Evolutionary conservation across 2,329 filamentous ascomycete genomes (phyloP).

Genomic region (Zasmidium cellare): DNA sequence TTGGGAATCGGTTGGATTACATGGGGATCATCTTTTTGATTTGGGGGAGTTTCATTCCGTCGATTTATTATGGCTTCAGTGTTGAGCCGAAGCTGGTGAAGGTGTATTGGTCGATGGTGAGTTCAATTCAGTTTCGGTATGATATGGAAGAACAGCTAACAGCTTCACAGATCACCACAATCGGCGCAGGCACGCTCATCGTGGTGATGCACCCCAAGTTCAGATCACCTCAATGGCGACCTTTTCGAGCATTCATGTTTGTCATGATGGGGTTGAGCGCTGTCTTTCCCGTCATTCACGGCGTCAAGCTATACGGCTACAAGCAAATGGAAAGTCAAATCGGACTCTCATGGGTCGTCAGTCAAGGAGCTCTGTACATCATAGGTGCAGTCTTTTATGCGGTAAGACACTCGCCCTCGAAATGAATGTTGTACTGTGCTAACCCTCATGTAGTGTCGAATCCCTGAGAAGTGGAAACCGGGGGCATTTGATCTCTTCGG

Average conservation of each 20-base stretch:
- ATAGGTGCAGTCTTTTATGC: slow-evolving; percentile 84
- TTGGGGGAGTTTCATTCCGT: slow-evolving; percentile 85
- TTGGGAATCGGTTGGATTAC: slow-evolving; percentile 94
- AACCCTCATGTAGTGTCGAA: slow-evolving; percentile 57
- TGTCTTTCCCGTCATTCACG: slow-evolving; percentile 79
- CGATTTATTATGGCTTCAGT: slow-evolving; percentile 83
- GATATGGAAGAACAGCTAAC: background rate
- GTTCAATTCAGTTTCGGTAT: slow-evolving; percentile 23
- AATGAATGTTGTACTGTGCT: too few relatives aligned
- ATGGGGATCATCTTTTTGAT: slow-evolving; percentile 90
- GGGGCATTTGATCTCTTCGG: slow-evolving; percentile 87
- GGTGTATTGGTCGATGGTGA: slow-evolving; percentile 73
- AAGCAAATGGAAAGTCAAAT: slow-evolving; percentile 68
- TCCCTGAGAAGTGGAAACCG: slow-evolving; percentile 78
- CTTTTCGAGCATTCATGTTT: slow-evolving; percentile 87
- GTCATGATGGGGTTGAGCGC: slow-evolving; percentile 82
- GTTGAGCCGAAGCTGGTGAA: slow-evolving; percentile 66
- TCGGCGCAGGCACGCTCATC: slow-evolving; percentile 73
- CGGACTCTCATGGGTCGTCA: slow-evolving; percentile 75
- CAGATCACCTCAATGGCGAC: slow-evolving; percentile 77
- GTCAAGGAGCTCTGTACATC: slow-evolving; percentile 83
- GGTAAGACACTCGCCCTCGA: slow-evolving; percentile 46
- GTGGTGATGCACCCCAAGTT: slow-evolving; percentile 82
- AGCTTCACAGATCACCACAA: slow-evolving; percentile 65
- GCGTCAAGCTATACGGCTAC: slow-evolving; percentile 66